Percentiles rank a stretch among this genome's conserved stretches.
Evolutionary conservation across 805 yeast genomes (phyloP).

Genomic region (Cyberlindnera nakhonratchasimensis): DNA sequence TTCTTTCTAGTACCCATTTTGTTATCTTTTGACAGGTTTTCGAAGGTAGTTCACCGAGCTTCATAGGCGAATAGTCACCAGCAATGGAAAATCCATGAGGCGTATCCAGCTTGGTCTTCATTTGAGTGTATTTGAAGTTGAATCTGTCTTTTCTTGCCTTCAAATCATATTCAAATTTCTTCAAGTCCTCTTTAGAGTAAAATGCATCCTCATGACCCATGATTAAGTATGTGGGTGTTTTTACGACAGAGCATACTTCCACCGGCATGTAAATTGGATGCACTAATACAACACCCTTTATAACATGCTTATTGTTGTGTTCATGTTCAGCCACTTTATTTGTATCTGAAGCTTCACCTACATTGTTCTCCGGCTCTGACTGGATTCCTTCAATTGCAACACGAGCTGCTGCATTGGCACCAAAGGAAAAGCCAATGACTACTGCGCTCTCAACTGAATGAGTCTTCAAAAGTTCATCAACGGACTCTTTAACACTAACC

Average conservation of each 20-base stretch:
- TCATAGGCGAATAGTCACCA: slow-evolving; percentile 35
- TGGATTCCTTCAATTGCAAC: slow-evolving; percentile 17
- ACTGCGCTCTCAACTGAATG: slow-evolving; percentile 21
- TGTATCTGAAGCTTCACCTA: too few relatives aligned
- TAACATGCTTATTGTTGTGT: slow-evolving; percentile 8
- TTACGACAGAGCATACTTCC: slow-evolving; percentile 12
- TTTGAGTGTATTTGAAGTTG: slow-evolving; percentile 17
- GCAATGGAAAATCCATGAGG: slow-evolving; percentile 42
- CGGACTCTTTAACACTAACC: slow-evolving; percentile 13
- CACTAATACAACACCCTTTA: slow-evolving; percentile 21
- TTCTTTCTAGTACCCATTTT: slow-evolving; percentile 23
- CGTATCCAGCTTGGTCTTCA: slow-evolving; percentile 25
- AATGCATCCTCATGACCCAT: slow-evolving; percentile 22
- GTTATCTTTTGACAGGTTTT: slow-evolving; percentile 18
- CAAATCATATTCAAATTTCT: slow-evolving; percentile 12
- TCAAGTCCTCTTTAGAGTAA: slow-evolving; percentile 14
- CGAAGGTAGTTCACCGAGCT: slow-evolving; percentile 32
- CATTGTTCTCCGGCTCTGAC: neutral
- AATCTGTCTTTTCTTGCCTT: slow-evolving; percentile 8
- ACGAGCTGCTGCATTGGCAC: slow-evolving; percentile 25
- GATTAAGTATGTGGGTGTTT: slow-evolving; percentile 18
- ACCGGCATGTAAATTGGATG: slow-evolving; percentile 26
- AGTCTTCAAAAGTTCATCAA: slow-evolving; percentile 20
- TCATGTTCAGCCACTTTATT: too few relatives aligned
- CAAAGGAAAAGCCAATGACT: slow-evolving; percentile 27